Base-by-base conservation (phyloP, 768 basidiomycete species). In the Rhizopogon roseolus region DNA sequence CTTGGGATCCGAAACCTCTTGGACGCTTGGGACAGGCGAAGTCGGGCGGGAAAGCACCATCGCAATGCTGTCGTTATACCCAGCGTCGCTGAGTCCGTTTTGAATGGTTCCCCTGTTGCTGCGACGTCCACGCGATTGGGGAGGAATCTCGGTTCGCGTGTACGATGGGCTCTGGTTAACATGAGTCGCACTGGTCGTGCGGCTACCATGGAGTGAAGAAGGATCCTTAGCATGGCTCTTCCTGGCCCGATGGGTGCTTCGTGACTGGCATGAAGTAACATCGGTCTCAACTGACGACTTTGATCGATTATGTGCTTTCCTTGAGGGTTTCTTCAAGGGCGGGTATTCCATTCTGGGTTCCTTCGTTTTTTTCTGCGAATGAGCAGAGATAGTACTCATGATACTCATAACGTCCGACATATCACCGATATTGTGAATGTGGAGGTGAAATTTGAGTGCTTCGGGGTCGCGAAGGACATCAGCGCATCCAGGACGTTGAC, bases 401-500 rank as follows among this genome's bases (percentile, higher is more conserved):
- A 16, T 2, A 17, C 39, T 36, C 11, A 6, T 29, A 37, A 16
- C 32, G 32, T 57, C 52, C 8, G 49, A n/a, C 6, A 10, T 27
- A 50, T 79, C 76, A 32, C 73, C 69, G 32, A 82, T 74, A 57
- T 81, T 77, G 62, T 82, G 82, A 45, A 82, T 78, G 57, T 83
- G 80, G 19, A 82, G 64, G 59, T 82, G 81, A 60, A 71, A 79
- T 58, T 74, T 75, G 46, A 82, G 70, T 17, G 76, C 75, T 57
- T 72, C 73, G 51, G 74, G 69, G 49, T 70, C 67, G 5, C 66
- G 63, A 19, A 82, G 60, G 7, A 71, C 67, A 64, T 80, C 73
- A 13, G 58, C 57, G 61, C 82, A 82, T 29, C 73, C 78, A 34
- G 69, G 62, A 37, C 79, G 74, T 25, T 69, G 71, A 59, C 81